Base-by-base conservation (phyloP, 2,329 filamentous ascomycete species). In the Gaeumannomyces sp. region DNA sequence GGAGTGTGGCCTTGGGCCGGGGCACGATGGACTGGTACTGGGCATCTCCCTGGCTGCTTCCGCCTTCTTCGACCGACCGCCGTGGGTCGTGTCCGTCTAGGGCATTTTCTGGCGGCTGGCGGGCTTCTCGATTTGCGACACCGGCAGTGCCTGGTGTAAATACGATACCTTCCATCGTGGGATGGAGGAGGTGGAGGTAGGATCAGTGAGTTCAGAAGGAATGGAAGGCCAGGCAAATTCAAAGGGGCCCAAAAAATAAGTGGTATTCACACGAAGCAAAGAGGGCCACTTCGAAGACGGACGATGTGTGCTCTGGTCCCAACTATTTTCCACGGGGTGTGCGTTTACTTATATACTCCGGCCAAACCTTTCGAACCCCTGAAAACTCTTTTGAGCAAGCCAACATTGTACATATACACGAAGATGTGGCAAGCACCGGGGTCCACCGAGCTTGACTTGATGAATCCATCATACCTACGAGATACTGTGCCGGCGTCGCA, bases 1-100 rank as follows among this genome's bases (percentile, higher is more conserved):
- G 13, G 7, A 13, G 31, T 5, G 8, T 3, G 22, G 4, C 14
- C 19, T 8, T 63, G 61, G 25, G 50, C 22, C 38, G 5, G 50
- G 28, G 50, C 19, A 63, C 61, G 22, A 63, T 63, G 28, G 61
- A 58, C 50, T 50, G 19, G 28, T 63, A 63, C 22, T 27, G 61
- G 29, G 31, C n/a, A 28, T 38, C 28, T 16, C 25, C 28, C 6
- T 31, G 59, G 59, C 29, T 11, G 45, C 22, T n/a, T 22, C 19
- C 19, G 19, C 19, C 45, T 53, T 22, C 19, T 53, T 10, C 45
- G 45, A n/a, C 7, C 6, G 45, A 53, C 19, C 13, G 45, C 8
- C 45, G 45, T 53, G 22, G 5, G 8, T 11, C 4, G 45, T 22
- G 45, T 53, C 10, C 45, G 8, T 53, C 45, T n/a, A 22, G 45